Evolutionary conservation across 208 protist species (phyloP), one percentile per base, ranked within the genome.

Genomic region (Wallacemonas sp.): DNA sequence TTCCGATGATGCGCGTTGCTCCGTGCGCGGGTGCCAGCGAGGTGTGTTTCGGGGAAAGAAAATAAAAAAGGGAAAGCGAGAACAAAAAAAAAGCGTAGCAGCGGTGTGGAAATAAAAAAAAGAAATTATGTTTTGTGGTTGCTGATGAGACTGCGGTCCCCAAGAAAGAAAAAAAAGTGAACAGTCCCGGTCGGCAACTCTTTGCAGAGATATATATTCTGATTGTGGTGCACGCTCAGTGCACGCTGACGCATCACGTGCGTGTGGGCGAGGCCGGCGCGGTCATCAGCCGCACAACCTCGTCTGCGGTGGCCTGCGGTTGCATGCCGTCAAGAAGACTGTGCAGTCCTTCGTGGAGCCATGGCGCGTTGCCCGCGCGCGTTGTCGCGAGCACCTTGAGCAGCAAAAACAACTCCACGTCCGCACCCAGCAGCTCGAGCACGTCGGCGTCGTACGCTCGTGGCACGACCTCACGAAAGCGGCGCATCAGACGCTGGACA

Each of bases 351-450:
- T 65, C 62, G 29, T 65, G 61, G 22, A 80, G 55, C 4, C 50
- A 23, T 11, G 25, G 41, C 32, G 5, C 31, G 61, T 79, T 57
- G 7, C 28, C 39, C 16, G 50, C 29, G 4, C 74, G 67, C 8
- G 73, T 84, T 16, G 68, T 12, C 0, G 70, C 36, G 29, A 84
- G 39, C 23, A 80, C 57, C 55, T 77, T 73, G 46, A 80, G 23
- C 2, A 84, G 62, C 39, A 79, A 23, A 55, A 75, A 79, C 1
- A 69, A 44, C 55, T 79, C 74, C 4, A 49, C 3, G 36, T 80
- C 66, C 14, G 62, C 48, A 14, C 67, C 50, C 2, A 83, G 61
- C 3, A 79, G 20, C 11, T 46, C 14, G 26, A 72, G 57, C 29
- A 77, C 39, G 10, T 42, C 36, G 25, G 16, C 62, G 28, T 64